Conservation (phyloP, 2,329 filamentous ascomycete genomes). For the Penicillium nordicum region DNA sequence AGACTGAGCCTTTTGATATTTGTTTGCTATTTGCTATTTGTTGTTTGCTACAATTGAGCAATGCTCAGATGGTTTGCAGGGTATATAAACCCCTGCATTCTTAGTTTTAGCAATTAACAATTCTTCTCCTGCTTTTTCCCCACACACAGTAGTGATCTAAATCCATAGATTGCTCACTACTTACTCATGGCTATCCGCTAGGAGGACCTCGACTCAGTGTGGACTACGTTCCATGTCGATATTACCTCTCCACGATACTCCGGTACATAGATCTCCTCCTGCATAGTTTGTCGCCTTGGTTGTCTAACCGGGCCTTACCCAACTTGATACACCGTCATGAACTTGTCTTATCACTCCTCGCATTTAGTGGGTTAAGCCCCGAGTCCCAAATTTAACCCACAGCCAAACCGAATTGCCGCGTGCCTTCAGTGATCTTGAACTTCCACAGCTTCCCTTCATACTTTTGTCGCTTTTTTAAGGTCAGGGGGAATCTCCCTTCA, state of each 20-base stretch:
- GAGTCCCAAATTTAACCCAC: background rate
- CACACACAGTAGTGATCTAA: too few relatives aligned
- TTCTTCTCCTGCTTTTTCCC: too few relatives aligned
- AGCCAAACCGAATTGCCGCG: background rate
- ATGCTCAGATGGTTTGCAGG: too few relatives aligned
- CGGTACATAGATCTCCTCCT: background rate
- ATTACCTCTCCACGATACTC: background rate
- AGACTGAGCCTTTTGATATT: too few relatives aligned
- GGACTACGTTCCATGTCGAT: background rate
- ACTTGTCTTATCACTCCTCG: background rate
- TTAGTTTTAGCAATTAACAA: too few relatives aligned
- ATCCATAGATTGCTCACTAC: too few relatives aligned
- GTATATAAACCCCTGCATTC: too few relatives aligned
- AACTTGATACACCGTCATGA: background rate
- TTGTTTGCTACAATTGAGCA: too few relatives aligned
- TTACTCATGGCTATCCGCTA: background rate
- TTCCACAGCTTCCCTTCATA: background rate
- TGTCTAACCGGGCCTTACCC: background rate
- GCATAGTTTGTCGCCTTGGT: background rate
- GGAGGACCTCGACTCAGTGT: background rate
- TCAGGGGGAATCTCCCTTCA: background rate
- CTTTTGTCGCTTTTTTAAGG: background rate
- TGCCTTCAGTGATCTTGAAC: background rate
- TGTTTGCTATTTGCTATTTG: too few relatives aligned
- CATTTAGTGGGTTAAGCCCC: background rate